These are phyloP conservation scores for Tetraselmis striata DNA, from an alignment of 139 green algal species.

Conservation along the genomic window DNA sequence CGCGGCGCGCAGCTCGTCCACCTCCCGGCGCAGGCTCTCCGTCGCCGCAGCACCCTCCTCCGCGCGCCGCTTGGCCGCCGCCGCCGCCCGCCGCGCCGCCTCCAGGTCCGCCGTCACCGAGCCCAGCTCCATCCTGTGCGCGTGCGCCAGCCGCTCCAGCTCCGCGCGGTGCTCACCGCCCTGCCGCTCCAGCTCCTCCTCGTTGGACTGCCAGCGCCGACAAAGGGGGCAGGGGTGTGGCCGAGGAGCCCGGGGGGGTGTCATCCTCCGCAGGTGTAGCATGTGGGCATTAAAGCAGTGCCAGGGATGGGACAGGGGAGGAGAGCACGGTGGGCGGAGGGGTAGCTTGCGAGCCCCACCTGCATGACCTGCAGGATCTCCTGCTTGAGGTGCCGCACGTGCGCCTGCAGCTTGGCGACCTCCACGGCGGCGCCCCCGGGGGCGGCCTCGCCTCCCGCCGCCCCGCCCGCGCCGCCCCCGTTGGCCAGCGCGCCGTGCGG, in stretches of 20 bases:
- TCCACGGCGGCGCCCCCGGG: too few species aligned
- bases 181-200: neutral
- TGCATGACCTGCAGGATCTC: neutral
- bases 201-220: neutral
- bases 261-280: too few species aligned
- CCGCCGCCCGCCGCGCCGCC: too few species aligned
- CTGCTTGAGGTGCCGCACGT: neutral
- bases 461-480: too few species aligned
- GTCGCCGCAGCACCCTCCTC: neutral
- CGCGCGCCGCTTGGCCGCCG: neutral
- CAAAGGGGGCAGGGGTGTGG: too few species aligned
- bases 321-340: too few species aligned
- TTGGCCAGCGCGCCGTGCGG: too few species aligned
- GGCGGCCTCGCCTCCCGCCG: neutral
- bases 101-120: neutral
- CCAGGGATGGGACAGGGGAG: too few species aligned
- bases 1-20: neutral
- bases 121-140: neutral
- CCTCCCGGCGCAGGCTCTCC: neutral
- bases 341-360: too few species aligned
- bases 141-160: neutral
- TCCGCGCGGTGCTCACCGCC: too few species aligned
- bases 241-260: too few species aligned
- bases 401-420: neutral
- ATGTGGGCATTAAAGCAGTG: too few species aligned